A percentile compares a stretch with the other conserved stretches of the same genome.
phyloP scores from a whole-genome alignment of 805 yeast species.

The Candida hungchunana region DNA sequence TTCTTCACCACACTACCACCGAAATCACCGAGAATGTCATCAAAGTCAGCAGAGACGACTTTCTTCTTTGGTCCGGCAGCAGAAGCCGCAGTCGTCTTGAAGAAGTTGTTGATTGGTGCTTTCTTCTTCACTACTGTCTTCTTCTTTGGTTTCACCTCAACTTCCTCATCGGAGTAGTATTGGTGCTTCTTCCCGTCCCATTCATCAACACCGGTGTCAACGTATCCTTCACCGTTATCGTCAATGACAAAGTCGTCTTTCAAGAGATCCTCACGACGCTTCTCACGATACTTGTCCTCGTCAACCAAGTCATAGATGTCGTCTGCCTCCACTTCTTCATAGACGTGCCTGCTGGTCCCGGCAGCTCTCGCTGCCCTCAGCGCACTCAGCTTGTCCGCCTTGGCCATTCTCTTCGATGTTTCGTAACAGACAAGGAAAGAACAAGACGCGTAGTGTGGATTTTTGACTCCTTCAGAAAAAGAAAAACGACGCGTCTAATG shows the following conservation, averaged over 20 bases:
- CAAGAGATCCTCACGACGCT: slow-evolving; percentile 73
- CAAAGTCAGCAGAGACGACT: slow-evolving; percentile 51
- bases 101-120: slow-evolving; percentile 49
- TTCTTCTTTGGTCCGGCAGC: slow-evolving; percentile 33
- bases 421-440: neutral
- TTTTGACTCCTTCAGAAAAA: neutral
- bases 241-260: slow-evolving; percentile 93
- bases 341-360: slow-evolving; percentile 35
- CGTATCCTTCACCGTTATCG: slow-evolving; percentile 91
- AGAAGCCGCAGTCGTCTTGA: slow-evolving; percentile 37
- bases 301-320: slow-evolving; percentile 85
- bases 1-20: slow-evolving; percentile 18
- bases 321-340: slow-evolving; percentile 44
- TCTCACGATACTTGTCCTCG: slow-evolving; percentile 70
- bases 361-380: slow-evolving; percentile 63
- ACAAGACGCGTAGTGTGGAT: neutral
- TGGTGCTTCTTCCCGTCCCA: slow-evolving; percentile 61
- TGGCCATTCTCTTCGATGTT: slow-evolving; percentile 28
- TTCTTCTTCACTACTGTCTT: slow-evolving; percentile 31
- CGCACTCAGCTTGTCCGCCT: slow-evolving; percentile 49
- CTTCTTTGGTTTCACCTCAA: slow-evolving; percentile 25
- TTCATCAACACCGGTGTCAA: slow-evolving; percentile 89
- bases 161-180: slow-evolving; percentile 50
- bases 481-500: neutral
- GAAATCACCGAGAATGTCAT: slow-evolving; percentile 54